Evolutionary conservation across 2,329 filamentous ascomycete genomes (phyloP).

Genomic region (Byssothecium circinans): DNA sequence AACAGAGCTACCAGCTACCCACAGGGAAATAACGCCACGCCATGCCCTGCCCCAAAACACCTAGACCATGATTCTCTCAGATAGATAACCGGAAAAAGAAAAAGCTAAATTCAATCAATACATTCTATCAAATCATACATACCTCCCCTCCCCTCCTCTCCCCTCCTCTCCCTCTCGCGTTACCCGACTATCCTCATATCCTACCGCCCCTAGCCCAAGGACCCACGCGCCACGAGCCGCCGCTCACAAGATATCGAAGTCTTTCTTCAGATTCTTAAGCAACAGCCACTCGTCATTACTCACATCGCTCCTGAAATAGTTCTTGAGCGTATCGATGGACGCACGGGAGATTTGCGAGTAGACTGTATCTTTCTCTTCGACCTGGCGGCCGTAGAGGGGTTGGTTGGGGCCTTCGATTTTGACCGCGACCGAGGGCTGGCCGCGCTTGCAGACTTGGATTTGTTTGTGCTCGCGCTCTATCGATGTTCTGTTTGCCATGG

Average conservation of each 20-base stretch:
- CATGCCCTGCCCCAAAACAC: too few relatives aligned
- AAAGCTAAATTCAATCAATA: too few relatives aligned
- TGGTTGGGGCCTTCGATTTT: conserved; percentile 96
- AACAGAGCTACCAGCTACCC: too few relatives aligned
- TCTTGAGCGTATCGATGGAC: conserved; percentile 93
- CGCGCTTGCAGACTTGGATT: conserved; percentile 88
- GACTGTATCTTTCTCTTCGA: conserved; percentile 86
- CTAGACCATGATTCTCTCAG: too few relatives aligned
- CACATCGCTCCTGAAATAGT: conserved; percentile 88
- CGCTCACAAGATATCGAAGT: conserved; percentile 82
- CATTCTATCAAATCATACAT: too few relatives aligned
- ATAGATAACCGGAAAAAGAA: too few relatives aligned
- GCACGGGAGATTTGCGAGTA: conserved; percentile 86
- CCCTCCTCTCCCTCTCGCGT: too few relatives aligned
- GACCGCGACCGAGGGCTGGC: conserved; percentile 93
- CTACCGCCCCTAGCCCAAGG: too few relatives aligned
- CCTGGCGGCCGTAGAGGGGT: conserved; percentile 89
- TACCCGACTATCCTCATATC: too few relatives aligned
- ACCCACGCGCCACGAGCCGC: too few relatives aligned
- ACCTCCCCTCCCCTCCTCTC: too few relatives aligned
- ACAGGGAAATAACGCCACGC: too few relatives aligned
- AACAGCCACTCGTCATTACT: conserved; percentile 91
- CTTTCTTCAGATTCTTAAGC: conserved; percentile 90
- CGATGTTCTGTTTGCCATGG: conserved; percentile 64
- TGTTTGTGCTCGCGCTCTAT: conserved; percentile 99